Conservation (phyloP, 2,329 filamentous ascomycete genomes). For the Cadophora sp. region DNA sequence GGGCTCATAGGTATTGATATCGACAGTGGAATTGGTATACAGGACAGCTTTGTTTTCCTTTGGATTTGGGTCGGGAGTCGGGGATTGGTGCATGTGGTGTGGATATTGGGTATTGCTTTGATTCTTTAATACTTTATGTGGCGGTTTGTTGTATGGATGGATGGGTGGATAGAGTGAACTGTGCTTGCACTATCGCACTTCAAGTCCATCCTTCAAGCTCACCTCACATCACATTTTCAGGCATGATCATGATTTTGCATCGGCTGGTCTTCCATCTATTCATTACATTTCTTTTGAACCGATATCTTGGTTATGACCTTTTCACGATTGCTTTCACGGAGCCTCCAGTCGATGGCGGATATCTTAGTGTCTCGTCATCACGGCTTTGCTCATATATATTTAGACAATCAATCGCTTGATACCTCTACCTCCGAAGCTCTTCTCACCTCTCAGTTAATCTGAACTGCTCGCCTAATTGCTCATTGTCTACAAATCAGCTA, state of each 20-base stretch:
- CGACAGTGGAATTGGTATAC: slow-evolving; percentile 2
- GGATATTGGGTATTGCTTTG: not conserved
- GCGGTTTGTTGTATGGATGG: not conserved
- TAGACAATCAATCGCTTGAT: not conserved
- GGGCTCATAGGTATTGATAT: not conserved
- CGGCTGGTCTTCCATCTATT: not conserved
- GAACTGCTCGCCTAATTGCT: too few species aligned
- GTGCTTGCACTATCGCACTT: not conserved
- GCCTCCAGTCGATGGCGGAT: too few species aligned
- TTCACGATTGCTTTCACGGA: not conserved
- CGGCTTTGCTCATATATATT: not conserved
- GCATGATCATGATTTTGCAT: not conserved
- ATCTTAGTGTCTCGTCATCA: too few species aligned
- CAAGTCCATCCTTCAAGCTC: not conserved
- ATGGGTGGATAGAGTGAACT: not conserved
- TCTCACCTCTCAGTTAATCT: too few species aligned
- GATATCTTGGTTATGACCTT: not conserved
- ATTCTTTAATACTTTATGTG: not conserved
- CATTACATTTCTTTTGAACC: not conserved
- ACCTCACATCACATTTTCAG: too few species aligned
- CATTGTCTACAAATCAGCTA: not conserved
- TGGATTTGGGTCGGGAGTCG: not conserved
- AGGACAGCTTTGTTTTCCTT: not conserved
- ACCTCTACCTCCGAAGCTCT: too few species aligned
- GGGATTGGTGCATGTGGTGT: not conserved